A percentile compares a stretch with the other conserved stretches of the same genome.
Conservation (phyloP, 345 rosid genomes). For the Luvunga scandens region DNA sequence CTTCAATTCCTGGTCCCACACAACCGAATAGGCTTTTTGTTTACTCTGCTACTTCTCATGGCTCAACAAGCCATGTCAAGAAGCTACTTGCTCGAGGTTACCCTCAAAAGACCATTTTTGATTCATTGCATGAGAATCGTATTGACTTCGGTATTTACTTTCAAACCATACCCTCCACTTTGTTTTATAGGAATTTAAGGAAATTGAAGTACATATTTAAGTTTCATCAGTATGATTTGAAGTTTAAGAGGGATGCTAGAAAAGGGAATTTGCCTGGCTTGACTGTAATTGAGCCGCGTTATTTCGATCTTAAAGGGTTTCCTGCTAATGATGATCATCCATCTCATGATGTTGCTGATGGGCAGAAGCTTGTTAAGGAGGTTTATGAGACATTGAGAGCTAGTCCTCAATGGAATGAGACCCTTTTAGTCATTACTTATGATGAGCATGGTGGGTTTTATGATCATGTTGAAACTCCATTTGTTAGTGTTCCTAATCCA, state of each 20-base stretch:
- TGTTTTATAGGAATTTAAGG: slow-evolving; percentile 86
- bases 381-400: slow-evolving; percentile 83
- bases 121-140: slow-evolving; percentile 69
- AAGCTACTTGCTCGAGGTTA: slow-evolving; percentile 76
- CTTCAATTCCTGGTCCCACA: slow-evolving; percentile 95
- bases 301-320: slow-evolving; percentile 62
- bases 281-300: slow-evolving; percentile 85
- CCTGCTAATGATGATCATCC: slow-evolving; percentile 97
- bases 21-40: slow-evolving; percentile 91
- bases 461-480: slow-evolving; percentile 93
- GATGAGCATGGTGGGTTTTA: slow-evolving; percentile 97
- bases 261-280: slow-evolving; percentile 73
- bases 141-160: slow-evolving; percentile 74
- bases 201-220: slow-evolving; percentile 70
- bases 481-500: slow-evolving; percentile 68
- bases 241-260: slow-evolving; percentile 68
- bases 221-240: slow-evolving; percentile 59
- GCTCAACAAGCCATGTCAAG: slow-evolving; percentile 82
- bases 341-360: slow-evolving; percentile 85
- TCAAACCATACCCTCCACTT: slow-evolving; percentile 72
- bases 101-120: slow-evolving; percentile 92
- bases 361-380: slow-evolving; percentile 79
- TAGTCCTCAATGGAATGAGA: slow-evolving; percentile 96
- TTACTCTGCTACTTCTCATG: slow-evolving; percentile 94
- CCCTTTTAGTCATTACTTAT: slow-evolving; percentile 75